These are phyloP conservation scores for Plasmodium relictum DNA, from an alignment of 169 alveolate genomes.

Conservation along the genomic window DNA sequence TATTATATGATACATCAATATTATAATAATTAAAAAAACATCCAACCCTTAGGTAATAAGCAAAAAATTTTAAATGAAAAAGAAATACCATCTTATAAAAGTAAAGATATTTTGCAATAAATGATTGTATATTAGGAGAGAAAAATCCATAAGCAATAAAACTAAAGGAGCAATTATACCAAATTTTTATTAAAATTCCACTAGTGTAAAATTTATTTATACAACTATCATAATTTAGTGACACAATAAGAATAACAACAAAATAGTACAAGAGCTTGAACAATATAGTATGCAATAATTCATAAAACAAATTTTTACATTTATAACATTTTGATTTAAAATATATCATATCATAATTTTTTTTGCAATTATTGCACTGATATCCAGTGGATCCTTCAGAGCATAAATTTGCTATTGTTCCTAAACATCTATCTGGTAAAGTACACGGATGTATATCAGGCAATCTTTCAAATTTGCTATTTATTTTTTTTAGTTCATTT, in stretches of 20 bases:
- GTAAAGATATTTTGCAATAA: slow-evolving; percentile 62
- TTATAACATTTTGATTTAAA: slow-evolving; percentile 80
- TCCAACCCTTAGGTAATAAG: slow-evolving; percentile 39
- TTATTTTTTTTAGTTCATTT: slow-evolving; percentile 63
- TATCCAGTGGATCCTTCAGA: slow-evolving; percentile 84
- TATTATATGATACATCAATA: slow-evolving; percentile 44
- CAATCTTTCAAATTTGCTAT: slow-evolving; percentile 67
- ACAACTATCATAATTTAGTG: slow-evolving; percentile 53
- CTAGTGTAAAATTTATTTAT: slow-evolving; percentile 54
- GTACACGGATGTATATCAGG: slow-evolving; percentile 83
- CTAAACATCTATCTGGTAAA: slow-evolving; percentile 81
- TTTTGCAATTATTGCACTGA: slow-evolving; percentile 82
- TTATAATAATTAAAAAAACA: slow-evolving; percentile 34
- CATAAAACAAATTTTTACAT: slow-evolving; percentile 71
- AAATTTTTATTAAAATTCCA: slow-evolving; percentile 70
- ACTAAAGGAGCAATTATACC: slow-evolving; percentile 65
- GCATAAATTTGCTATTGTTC: slow-evolving; percentile 77
- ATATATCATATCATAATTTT: slow-evolving; percentile 79
- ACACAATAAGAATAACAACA: slow-evolving; percentile 46
- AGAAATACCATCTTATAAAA: slow-evolving; percentile 33
- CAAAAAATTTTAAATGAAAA: slow-evolving; percentile 55
- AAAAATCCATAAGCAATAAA: slow-evolving; percentile 68
- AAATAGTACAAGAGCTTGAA: slow-evolving; percentile 60
- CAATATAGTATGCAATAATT: slow-evolving; percentile 39
- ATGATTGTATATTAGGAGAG: slow-evolving; percentile 31